Conservation (phyloP, 1,284 basidiomycete genomes). For the Earliella scabrosa region DNA sequence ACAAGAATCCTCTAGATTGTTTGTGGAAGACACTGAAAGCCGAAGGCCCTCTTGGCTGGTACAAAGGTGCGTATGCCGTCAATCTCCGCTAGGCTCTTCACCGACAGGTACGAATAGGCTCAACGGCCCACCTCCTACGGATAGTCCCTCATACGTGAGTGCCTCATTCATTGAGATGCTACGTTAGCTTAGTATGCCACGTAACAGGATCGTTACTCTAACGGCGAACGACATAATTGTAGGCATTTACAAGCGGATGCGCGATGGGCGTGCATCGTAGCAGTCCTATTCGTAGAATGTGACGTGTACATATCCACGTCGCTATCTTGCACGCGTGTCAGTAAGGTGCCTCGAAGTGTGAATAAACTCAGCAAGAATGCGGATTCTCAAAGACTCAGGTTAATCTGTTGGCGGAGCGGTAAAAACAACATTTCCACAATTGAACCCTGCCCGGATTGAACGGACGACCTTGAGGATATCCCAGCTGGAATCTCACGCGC, state of each 20-base stretch:
- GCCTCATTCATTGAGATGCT: neutral
- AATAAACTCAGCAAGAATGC: no score
- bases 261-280: conserved; percentile 15
- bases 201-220: conserved; percentile 79
- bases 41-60: conserved; percentile 91
- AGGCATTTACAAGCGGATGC: conserved; percentile 64
- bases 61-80: conserved; percentile 68
- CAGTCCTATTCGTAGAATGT: no score
- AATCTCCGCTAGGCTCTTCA: no score
- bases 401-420: neutral
- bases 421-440: neutral
- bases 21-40: conserved; percentile 94
- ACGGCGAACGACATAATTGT: conserved; percentile 88
- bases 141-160: conserved; percentile 91
- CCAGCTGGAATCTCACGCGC: conserved; percentile 30
- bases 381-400: no score
- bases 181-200: neutral
- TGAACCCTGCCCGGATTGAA: conserved; percentile 39
- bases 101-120: no score
- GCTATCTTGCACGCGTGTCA: no score
- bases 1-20: conserved; percentile 94
- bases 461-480: conserved; percentile 37
- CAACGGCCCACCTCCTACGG: conserved; percentile 89
- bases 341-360: no score
- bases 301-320: no score